Percentiles rank a stretch among this genome's conserved stretches.
phyloP scores from a whole-genome alignment of 176 grass and related monocot species.

The Triticum aestivum region DNA sequence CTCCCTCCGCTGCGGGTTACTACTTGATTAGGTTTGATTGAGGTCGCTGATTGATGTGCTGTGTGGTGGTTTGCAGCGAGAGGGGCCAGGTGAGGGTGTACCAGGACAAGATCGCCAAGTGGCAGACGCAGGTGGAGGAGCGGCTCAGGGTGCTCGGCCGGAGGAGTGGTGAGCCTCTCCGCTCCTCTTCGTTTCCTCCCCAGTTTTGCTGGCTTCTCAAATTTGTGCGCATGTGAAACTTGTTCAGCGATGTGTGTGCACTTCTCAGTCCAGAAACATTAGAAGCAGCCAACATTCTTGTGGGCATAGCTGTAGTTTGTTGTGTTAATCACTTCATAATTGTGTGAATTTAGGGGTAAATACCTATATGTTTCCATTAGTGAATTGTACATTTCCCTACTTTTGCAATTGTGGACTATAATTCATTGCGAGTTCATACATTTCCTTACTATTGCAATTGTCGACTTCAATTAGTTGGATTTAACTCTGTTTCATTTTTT shows the following conservation, averaged over 20 bases:
- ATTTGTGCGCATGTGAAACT: neutral
- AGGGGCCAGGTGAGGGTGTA: constrained; percentile 68
- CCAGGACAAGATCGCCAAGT: constrained; percentile 92
- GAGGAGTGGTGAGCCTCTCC: constrained; percentile 55
- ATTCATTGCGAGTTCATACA: neutral
- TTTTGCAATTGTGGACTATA: too few relatives aligned
- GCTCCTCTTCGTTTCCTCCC: neutral
- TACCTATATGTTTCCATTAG: neutral
- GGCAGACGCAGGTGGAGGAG: constrained; percentile 79
- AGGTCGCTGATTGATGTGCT: neutral
- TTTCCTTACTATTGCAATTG: neutral
- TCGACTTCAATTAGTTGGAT: neutral
- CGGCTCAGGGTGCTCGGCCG: constrained; percentile 62
- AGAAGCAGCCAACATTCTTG: neutral
- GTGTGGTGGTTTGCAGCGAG: constrained; percentile 47
- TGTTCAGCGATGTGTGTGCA: neutral
- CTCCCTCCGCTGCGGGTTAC: neutral
- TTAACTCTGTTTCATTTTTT: constrained; percentile 22
- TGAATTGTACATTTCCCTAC: neutral
- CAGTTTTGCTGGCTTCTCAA: neutral
- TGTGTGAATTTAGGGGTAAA: neutral
- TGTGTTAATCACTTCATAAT: neutral
- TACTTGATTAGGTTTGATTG: neutral
- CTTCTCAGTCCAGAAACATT: neutral
- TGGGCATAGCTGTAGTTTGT: neutral